Conservation (phyloP, 2,329 filamentous ascomycete species). For the Aspergillus quadrilineatus region DNA sequence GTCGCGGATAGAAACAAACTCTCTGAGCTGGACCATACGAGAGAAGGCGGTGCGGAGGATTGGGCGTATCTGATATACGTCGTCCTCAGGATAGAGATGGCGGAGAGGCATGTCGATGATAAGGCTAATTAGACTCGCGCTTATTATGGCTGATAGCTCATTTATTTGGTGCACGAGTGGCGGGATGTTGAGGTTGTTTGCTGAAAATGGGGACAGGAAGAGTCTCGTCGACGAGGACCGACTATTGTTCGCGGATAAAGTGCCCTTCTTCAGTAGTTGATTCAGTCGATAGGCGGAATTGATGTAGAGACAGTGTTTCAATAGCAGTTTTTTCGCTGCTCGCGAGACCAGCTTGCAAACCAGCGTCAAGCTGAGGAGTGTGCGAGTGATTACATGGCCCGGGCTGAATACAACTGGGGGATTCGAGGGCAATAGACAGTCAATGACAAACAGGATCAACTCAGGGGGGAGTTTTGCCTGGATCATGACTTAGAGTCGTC, state of each 20-base stretch:
- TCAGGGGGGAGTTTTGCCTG: background rate
- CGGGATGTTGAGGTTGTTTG: constrained; percentile 4
- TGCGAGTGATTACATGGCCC: constrained; percentile 13
- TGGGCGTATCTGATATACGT: constrained; percentile 5
- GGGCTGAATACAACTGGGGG: constrained; percentile 7
- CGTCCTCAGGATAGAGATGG: constrained; percentile 11
- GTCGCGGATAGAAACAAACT: constrained; percentile 16
- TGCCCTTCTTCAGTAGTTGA: background rate
- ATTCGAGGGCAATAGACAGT: constrained; percentile 12
- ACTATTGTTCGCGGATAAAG: background rate
- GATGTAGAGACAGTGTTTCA: constrained; percentile 17
- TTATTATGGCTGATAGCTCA: constrained; percentile 2
- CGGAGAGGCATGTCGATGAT: constrained; percentile 17
- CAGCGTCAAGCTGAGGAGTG: constrained; percentile 14
- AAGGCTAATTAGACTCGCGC: constrained; percentile 6
- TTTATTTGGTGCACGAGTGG: constrained; percentile 9
- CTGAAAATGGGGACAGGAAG: constrained; percentile 13
- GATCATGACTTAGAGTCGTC: too few species aligned
- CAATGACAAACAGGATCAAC: constrained; percentile 17
- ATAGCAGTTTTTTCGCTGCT: constrained; percentile 13
- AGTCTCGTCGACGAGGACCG: constrained; percentile 5
- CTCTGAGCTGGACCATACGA: constrained; percentile 14
- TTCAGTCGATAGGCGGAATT: background rate
- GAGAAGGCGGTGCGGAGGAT: constrained; percentile 13
- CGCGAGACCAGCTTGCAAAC: constrained; percentile 15